Evolutionary conservation across 805 yeast species (phyloP).

Genomic region (Yamadazyma scolyti): DNA sequence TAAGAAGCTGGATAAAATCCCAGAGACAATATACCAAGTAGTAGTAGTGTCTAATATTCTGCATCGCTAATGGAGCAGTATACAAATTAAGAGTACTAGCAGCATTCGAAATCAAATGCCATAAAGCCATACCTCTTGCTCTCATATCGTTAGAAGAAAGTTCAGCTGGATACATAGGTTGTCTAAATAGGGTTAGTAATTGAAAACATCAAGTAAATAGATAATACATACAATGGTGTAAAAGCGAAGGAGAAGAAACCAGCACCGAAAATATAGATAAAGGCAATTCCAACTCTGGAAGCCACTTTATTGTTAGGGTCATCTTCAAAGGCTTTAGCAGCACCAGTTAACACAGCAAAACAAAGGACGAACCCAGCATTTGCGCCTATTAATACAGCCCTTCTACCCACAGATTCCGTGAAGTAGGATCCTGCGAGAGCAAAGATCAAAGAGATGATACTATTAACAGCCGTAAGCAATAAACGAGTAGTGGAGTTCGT

Average conservation of each 20-base stretch:
- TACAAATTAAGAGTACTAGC: slow-evolving; percentile 23
- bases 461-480: slow-evolving; percentile 15
- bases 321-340: slow-evolving; percentile 11
- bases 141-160: slow-evolving; percentile 24
- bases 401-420: slow-evolving; percentile 21
- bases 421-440: slow-evolving; percentile 14
- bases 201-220: too few relatives aligned
- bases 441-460: slow-evolving; percentile 12
- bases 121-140: slow-evolving; percentile 23
- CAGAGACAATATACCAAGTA: slow-evolving; percentile 25
- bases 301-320: slow-evolving; percentile 12
- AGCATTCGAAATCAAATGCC: slow-evolving; percentile 19
- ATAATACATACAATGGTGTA: slow-evolving; percentile 34
- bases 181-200: too few relatives aligned
- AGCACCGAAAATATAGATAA: slow-evolving; percentile 21
- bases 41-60: slow-evolving; percentile 24
- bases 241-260: slow-evolving; percentile 27
- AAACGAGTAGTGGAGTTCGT: slow-evolving; percentile 20
- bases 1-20: slow-evolving; percentile 18
- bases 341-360: slow-evolving; percentile 17
- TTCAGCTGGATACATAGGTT: slow-evolving; percentile 30
- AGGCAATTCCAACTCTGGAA: slow-evolving; percentile 19
- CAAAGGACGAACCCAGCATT: slow-evolving; percentile 14
- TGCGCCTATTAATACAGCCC: slow-evolving; percentile 17
- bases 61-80: slow-evolving; percentile 23